Evolutionary conservation across 2,329 filamentous ascomycete species (phyloP).

Genomic region (Fusarium cicatricum): DNA sequence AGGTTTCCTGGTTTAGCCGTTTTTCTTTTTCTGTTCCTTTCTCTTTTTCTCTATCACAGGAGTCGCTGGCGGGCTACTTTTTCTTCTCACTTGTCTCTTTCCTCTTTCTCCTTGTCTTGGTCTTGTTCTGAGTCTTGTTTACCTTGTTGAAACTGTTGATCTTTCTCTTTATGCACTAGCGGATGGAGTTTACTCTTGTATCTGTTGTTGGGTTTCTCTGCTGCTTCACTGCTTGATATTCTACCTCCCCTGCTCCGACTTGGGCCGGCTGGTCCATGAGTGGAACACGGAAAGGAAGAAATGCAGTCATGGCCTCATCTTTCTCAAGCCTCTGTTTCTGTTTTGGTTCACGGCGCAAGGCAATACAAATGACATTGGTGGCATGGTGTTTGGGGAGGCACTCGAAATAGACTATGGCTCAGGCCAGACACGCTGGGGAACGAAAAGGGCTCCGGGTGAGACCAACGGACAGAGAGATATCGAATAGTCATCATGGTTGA

Average conservation of each 20-base stretch:
- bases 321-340: conserved; percentile 21
- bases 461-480: conserved; percentile 1
- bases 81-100: neutral
- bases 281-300: conserved; percentile 17
- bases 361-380: conserved; percentile 27
- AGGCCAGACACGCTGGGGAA: conserved; percentile 29
- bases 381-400: conserved; percentile 29
- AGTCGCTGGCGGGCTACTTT: conserved; percentile 3
- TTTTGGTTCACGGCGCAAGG: conserved; percentile 35
- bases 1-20: conserved; percentile 19
- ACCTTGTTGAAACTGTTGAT: neutral
- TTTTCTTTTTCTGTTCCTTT: neutral
- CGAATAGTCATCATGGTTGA: conserved; percentile 12
- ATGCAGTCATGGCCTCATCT: conserved; percentile 24
- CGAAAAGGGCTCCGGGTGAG: conserved; percentile 10
- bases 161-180: conserved; percentile 16
- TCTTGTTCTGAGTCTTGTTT: neutral
- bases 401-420: conserved; percentile 39
- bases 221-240: conserved; percentile 5
- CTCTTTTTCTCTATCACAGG: conserved; percentile 12
- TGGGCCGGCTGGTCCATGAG: conserved; percentile 8
- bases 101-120: conserved; percentile 1
- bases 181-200: conserved; percentile 17
- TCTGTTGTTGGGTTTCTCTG: conserved; percentile 6
- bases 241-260: neutral